These are phyloP conservation scores for Tricladium varicosporioides DNA, from an alignment of 2,329 filamentous ascomycete genomes.

Conservation along the genomic window DNA sequence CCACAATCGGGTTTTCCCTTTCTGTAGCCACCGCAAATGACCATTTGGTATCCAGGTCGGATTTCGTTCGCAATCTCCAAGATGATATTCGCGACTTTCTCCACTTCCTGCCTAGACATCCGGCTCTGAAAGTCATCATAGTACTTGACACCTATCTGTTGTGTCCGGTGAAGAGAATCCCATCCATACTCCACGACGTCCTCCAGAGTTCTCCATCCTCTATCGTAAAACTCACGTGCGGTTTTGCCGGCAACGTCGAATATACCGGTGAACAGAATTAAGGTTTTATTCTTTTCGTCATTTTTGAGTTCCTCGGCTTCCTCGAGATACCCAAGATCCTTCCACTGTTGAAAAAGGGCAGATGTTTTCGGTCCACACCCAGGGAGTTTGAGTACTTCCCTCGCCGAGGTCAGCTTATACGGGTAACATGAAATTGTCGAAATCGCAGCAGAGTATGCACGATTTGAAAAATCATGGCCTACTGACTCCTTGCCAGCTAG, in stretches of 20 bases:
- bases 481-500: conserved; percentile 76
- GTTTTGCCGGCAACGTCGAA: conserved; percentile 89
- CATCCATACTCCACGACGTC: conserved; percentile 84
- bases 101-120: conserved; percentile 73
- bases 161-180: conserved; percentile 69
- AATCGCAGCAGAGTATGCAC: conserved; percentile 86
- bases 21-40: conserved; percentile 66
- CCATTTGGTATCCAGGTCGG: conserved; percentile 53
- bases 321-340: conserved; percentile 53
- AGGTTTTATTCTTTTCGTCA: conserved; percentile 61
- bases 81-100: conserved; percentile 63
- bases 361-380: conserved; percentile 82
- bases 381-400: conserved; percentile 56
- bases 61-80: conserved; percentile 65
- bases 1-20: conserved; percentile 64
- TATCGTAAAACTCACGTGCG: conserved; percentile 76
- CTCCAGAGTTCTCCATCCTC: conserved; percentile 79
- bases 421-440: conserved; percentile 83
- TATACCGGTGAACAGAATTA: conserved; percentile 76
- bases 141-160: conserved; percentile 92
- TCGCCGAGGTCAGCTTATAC: conserved; percentile 28
- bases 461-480: conserved; percentile 80
- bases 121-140: conserved; percentile 78
- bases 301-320: conserved; percentile 63
- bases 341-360: conserved; percentile 74